Evolutionary conservation across 805 yeast genomes (phyloP).

Genomic region (Maudiozyma pseudohumilis): DNA sequence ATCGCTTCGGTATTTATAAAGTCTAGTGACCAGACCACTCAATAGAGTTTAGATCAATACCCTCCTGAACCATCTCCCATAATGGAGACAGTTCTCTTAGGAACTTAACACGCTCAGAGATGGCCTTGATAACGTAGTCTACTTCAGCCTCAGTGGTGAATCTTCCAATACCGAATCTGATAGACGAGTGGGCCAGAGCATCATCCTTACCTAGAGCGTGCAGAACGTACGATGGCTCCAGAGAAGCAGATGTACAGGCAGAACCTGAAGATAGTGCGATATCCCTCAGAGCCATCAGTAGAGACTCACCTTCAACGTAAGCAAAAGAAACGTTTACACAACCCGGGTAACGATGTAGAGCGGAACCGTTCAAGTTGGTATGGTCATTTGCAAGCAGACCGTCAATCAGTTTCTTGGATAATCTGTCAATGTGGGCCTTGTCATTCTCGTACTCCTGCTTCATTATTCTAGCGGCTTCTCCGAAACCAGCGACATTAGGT

Average conservation of each 20-base stretch:
- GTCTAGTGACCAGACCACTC: slow-evolving; percentile 94
- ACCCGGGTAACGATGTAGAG: slow-evolving; percentile 68
- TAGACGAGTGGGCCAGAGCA: slow-evolving; percentile 96
- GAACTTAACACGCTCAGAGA: slow-evolving; percentile 79
- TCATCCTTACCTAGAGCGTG: slow-evolving; percentile 97
- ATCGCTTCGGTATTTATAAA: not conserved
- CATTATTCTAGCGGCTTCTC: slow-evolving; percentile 91
- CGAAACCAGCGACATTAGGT: slow-evolving; percentile 91
- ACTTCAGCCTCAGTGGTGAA: slow-evolving; percentile 94
- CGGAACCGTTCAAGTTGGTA: slow-evolving; percentile 83
- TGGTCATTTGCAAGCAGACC: slow-evolving; percentile 77
- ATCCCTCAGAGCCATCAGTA: slow-evolving; percentile 94
- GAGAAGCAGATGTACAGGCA: slow-evolving; percentile 96
- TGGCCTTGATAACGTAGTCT: slow-evolving; percentile 86
- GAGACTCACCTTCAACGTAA: slow-evolving; percentile 94
- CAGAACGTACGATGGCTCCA: slow-evolving; percentile 93
- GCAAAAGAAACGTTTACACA: slow-evolving; percentile 97
- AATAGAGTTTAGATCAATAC: slow-evolving; percentile 84
- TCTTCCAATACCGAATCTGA: slow-evolving; percentile 93
- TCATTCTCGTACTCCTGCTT: slow-evolving; percentile 65
- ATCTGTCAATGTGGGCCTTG: slow-evolving; percentile 51
- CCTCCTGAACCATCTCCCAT: slow-evolving; percentile 99
- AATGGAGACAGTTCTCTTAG: slow-evolving; percentile 87
- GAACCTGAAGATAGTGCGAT: slow-evolving; percentile 94
- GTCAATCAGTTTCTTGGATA: slow-evolving; percentile 63